Base-by-base conservation (phyloP, 1,284 basidiomycete genomes). In the Tilletia indica region DNA sequence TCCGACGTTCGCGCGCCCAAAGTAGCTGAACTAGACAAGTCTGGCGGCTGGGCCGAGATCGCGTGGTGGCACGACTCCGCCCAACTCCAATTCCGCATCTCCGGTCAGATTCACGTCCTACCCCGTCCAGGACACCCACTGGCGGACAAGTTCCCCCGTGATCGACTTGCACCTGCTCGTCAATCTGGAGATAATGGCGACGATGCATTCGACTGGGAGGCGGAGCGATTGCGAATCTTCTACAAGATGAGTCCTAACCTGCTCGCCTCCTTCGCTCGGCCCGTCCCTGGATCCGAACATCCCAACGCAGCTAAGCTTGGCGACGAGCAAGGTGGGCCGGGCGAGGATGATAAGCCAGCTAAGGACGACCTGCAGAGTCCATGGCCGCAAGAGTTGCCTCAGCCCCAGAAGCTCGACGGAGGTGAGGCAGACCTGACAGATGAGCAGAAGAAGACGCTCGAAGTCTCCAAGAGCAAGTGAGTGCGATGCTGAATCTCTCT, bases 1-100 rank as follows among this genome's bases (percentile, higher is more conserved):
- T 85, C 85, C 14, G 85, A 85, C 68, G 79, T 84, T 2, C 71
- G 84, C 61, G 78, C 84, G 12, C 83, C 83, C 54, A 85, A 85
- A 72, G 83, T 81, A 19, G 71, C 75, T 61, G 80, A 85, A 66
- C 74, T 85, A 34, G 73, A 71, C 2, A 68, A 74, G 12, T 58
- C 77, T 14, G 72, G 76, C 5, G 80, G 78, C 6, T 68, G 77
- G 21, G 76, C 81, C 68, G 81, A 83, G 71, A 74, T 85, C 42
- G 79, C 82, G 8, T 85, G 85, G 85, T 85, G 85, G 85, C 78
- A 83, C 63, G 75, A 82, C 16, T 72, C 74, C 0, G 77, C 80
- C 2, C 79, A 83, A 61, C 73, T 83, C 67, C 84, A 85, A 68
- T 85, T 84, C 75, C 76, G 85, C 16, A 77, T 85, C 72, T 71